A percentile compares a stretch with the other conserved stretches of the same genome.
Evolutionary conservation across 108 stramenopile species (phyloP).

Genomic region (Cylindrotheca fusiformis): DNA sequence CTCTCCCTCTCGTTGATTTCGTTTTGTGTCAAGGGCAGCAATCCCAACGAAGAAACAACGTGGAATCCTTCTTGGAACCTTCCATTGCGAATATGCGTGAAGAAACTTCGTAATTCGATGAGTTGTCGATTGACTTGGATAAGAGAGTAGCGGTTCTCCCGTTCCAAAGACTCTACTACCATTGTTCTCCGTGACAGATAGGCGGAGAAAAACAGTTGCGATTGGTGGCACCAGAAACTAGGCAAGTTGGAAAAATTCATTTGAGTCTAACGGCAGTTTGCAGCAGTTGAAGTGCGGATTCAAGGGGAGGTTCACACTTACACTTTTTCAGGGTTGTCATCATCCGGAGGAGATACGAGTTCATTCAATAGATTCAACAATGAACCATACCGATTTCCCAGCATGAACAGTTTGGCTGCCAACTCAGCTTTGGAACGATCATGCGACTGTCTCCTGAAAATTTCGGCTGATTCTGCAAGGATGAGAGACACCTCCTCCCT

Average conservation of each 20-base stretch:
- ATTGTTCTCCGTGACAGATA: slow-evolving; percentile 47
- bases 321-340: slow-evolving; percentile 9
- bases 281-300: neutral
- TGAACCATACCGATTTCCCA: slow-evolving; percentile 31
- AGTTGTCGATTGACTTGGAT: slow-evolving; percentile 57
- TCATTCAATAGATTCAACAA: slow-evolving; percentile 29
- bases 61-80: slow-evolving; percentile 52
- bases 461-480: slow-evolving; percentile 37
- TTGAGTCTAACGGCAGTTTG: neutral
- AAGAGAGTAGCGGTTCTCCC: slow-evolving; percentile 45
- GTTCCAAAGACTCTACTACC: slow-evolving; percentile 44
- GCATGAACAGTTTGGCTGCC: slow-evolving; percentile 32
- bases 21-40: slow-evolving; percentile 38
- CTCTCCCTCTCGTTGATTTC: slow-evolving; percentile 34
- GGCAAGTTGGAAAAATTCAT: neutral
- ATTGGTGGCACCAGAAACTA: slow-evolving; percentile 65
- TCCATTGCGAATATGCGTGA: slow-evolving; percentile 43
- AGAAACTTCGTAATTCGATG: slow-evolving; percentile 70
- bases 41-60: slow-evolving; percentile 26
- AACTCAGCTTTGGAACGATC: slow-evolving; percentile 37
- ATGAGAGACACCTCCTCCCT: slow-evolving; percentile 2
- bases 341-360: slow-evolving; percentile 26
- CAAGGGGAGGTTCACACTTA: neutral
- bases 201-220: slow-evolving; percentile 49
- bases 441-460: slow-evolving; percentile 31